Evolutionary conservation across 1,139 yeast species (phyloP).

Genomic region (Suhomyces taliae): DNA sequence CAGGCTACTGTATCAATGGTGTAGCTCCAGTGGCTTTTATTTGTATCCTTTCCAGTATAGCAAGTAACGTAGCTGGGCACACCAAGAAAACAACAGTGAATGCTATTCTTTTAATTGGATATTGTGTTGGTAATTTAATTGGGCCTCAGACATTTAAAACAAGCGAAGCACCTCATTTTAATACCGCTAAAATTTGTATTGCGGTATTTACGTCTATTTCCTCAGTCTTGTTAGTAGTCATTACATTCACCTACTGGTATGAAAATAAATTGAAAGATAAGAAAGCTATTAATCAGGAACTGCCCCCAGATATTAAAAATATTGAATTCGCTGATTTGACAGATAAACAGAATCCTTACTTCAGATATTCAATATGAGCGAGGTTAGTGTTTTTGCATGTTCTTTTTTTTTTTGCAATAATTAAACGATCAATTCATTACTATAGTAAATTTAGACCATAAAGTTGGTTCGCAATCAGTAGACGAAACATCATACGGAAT

Average conservation of each 20-base stretch:
- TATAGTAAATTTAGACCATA: too few relatives aligned
- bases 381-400: too few relatives aligned
- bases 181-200: slow-evolving; percentile 47
- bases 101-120: slow-evolving; percentile 59
- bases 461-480: too few relatives aligned
- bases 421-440: too few relatives aligned
- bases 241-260: slow-evolving; percentile 33
- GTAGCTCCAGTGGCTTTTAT: slow-evolving; percentile 44
- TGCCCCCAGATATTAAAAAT: slow-evolving; percentile 36
- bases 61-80: slow-evolving; percentile 67
- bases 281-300: slow-evolving; percentile 14
- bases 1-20: slow-evolving; percentile 12
- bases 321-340: slow-evolving; percentile 63
- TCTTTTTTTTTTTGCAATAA: too few relatives aligned
- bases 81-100: slow-evolving; percentile 66
- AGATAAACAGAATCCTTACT: slow-evolving; percentile 63
- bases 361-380: slow-evolving; percentile 40
- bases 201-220: slow-evolving; percentile 42
- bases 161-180: slow-evolving; percentile 52
- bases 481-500: too few relatives aligned
- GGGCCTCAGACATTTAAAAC: slow-evolving; percentile 70
- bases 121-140: slow-evolving; percentile 65
- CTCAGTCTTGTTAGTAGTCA: slow-evolving; percentile 19
- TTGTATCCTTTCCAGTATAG: slow-evolving; percentile 47
- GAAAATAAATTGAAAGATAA: slow-evolving; percentile 45